Percentiles rank a stretch among this genome's conserved stretches.
Conservation (phyloP, 331 rosid genomes). For the Dryas integrifolia region DNA sequence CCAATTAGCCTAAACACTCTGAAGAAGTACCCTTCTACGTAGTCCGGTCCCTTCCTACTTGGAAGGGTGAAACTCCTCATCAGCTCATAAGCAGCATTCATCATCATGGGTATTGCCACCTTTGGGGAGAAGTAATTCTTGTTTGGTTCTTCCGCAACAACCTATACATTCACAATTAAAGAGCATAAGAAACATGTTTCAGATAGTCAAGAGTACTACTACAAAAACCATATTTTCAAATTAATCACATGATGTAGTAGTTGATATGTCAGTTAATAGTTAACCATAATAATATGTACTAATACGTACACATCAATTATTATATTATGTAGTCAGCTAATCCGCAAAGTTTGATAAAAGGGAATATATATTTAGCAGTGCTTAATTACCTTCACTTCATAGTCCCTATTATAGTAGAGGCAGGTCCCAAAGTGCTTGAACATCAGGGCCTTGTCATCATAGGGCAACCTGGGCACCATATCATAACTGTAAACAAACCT, state of each 20-base stretch:
- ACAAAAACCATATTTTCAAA: too few species aligned
- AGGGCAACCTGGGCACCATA: constrained; percentile 74
- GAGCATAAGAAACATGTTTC: too few species aligned
- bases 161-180: background rate
- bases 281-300: too few species aligned
- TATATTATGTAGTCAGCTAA: too few species aligned
- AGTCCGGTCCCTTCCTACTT: constrained; percentile 16
- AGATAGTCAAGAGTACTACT: too few species aligned
- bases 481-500: constrained; percentile 81
- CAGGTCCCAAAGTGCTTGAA: constrained; percentile 84
- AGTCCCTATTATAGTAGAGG: constrained; percentile 52
- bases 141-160: constrained; percentile 29
- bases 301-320: too few species aligned
- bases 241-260: too few species aligned
- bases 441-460: constrained; percentile 54
- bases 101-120: background rate
- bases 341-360: too few species aligned
- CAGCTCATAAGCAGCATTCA: constrained; percentile 24
- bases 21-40: constrained; percentile 6
- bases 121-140: constrained; percentile 21
- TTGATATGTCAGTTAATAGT: too few species aligned
- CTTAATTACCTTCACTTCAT: constrained; percentile 40
- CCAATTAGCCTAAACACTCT: constrained; percentile 26
- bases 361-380: too few species aligned
- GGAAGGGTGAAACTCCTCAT: constrained; percentile 25